A percentile compares a stretch with the other conserved stretches of the same genome.
phyloP scores from a whole-genome alignment of 83 land plant species.

The Thuja plicata region DNA sequence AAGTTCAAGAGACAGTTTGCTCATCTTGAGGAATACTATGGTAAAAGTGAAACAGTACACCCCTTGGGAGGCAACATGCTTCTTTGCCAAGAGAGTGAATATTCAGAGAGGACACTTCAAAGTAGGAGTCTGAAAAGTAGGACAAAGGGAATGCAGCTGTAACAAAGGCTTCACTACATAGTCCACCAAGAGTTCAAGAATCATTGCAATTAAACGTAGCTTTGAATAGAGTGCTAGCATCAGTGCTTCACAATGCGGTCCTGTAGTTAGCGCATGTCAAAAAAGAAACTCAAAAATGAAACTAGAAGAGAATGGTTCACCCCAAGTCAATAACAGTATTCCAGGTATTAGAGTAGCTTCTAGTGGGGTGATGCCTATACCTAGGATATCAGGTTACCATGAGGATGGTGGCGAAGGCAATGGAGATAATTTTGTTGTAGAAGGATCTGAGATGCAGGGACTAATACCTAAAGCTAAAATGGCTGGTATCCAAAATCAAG shows the following conservation, averaged over 20 bases:
- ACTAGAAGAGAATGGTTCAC: background rate
- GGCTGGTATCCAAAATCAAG: too few species aligned
- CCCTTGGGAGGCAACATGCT: conserved; percentile 72
- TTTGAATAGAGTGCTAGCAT: conserved; percentile 61
- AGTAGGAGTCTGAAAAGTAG: conserved; percentile 23
- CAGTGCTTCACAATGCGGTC: conserved; percentile 51
- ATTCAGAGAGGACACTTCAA: conserved; percentile 27
- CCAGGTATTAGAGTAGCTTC: too few species aligned
- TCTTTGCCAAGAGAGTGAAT: conserved; percentile 76
- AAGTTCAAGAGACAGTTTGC: conserved; percentile 82
- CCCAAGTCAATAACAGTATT: too few species aligned
- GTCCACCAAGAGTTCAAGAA: conserved; percentile 40
- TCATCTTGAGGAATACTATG: conserved; percentile 82
- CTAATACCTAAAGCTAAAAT: too few species aligned
- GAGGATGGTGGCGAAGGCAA: too few species aligned
- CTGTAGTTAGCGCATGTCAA: background rate
- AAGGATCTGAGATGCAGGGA: too few species aligned
- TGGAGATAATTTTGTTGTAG: too few species aligned
- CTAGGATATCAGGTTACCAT: too few species aligned
- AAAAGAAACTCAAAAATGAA: conserved; percentile 5
- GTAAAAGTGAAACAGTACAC: conserved; percentile 65
- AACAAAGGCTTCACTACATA: conserved; percentile 32
- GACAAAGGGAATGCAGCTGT: conserved; percentile 27
- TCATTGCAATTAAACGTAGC: conserved; percentile 24
- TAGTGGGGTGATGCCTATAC: too few species aligned